Conservation (phyloP, 257 asterid species). For the Penstemon eatonii region DNA sequence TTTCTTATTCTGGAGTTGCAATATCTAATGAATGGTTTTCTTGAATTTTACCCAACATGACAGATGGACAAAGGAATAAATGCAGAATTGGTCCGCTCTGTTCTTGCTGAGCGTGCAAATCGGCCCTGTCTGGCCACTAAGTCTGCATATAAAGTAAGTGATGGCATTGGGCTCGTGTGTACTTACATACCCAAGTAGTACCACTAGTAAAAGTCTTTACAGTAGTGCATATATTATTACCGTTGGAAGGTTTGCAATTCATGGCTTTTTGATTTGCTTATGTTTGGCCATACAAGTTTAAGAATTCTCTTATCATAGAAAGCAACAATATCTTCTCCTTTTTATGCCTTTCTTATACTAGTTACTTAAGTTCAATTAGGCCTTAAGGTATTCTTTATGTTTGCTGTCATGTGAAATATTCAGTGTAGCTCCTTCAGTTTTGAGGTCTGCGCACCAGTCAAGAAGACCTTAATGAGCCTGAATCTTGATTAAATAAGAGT, state of each 20-base stretch:
- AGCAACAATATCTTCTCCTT: not conserved
- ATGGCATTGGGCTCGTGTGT: conserved; percentile 12
- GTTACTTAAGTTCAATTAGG: not conserved
- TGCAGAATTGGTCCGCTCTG: conserved; percentile 90
- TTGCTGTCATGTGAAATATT: not conserved
- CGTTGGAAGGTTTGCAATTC: conserved; percentile 1
- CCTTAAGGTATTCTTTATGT: not conserved
- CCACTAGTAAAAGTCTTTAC: not conserved
- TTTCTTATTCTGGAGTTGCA: conserved; percentile 11
- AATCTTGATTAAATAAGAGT: not conserved
- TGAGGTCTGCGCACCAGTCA: conserved; percentile 1
- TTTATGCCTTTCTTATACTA: conserved; percentile 3
- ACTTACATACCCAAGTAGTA: conserved; percentile 13
- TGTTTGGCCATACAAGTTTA: not conserved
- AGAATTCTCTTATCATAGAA: conserved; percentile 14
- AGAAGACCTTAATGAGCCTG: not conserved
- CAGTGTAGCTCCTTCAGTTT: not conserved
- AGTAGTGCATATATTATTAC: not conserved
- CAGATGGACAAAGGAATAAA: conserved; percentile 81
- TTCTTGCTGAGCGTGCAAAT: conserved; percentile 85
- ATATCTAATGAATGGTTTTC: conserved; percentile 19
- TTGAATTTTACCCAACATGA: conserved; percentile 33
- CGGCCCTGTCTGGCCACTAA: conserved; percentile 74
- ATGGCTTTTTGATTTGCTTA: conserved; percentile 1
- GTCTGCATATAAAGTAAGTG: conserved; percentile 68